Evolutionary conservation across 202 grass and related monocot species (phyloP), one percentile per base, ranked within the genome.

Genomic region (Panicum hallii): DNA sequence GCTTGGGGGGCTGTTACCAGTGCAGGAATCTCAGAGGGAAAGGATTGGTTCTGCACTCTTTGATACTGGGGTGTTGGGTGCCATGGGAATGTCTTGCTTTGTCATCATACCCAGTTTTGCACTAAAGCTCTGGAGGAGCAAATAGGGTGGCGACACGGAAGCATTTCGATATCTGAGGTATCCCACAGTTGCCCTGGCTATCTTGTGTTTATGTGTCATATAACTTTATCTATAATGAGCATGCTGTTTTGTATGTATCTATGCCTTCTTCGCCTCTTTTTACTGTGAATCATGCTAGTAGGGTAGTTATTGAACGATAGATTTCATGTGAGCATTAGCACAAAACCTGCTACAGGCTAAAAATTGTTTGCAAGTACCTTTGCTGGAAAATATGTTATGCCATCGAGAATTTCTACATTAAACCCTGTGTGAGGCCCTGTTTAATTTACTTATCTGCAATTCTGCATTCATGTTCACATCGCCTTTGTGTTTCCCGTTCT

Each of bases 51-150:
- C 13, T 46, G 45, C 14, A 3, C 50, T 86, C 38, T 9, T 17
- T 30, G 77, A 86, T 46, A 47, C 34, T 1, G 84, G 84, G 46
- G 0, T 11, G 16, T 66, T 80, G 57, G 77, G 56, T 12, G 11
- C 11, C 36, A 34, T 63, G 68, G 22, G 20, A 61, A 57, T 71
- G 41, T 11, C 14, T 74, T 80, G 77, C 20, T 46, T 73, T 14
- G 28, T 86, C 20, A 45, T 86, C 19, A 23, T 80, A 66, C 84
- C 84, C 23, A n/a, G 36, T 67, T 10, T 66, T 3, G 58, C 36
- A n/a, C 23, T 86, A 16, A 11, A 20, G 23, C 0, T 45, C 6
- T 79, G 67, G 75, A 79, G 15, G 66, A 9, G 8, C 54, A 34
- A 40, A 14, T 74, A 64, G 61, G 9, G 19, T 5, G 46, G 30